A percentile compares a stretch with the other conserved stretches of the same genome.
Evolutionary conservation across 2,329 filamentous ascomycete genomes (phyloP).

Genomic region (Aspergillus candidus): DNA sequence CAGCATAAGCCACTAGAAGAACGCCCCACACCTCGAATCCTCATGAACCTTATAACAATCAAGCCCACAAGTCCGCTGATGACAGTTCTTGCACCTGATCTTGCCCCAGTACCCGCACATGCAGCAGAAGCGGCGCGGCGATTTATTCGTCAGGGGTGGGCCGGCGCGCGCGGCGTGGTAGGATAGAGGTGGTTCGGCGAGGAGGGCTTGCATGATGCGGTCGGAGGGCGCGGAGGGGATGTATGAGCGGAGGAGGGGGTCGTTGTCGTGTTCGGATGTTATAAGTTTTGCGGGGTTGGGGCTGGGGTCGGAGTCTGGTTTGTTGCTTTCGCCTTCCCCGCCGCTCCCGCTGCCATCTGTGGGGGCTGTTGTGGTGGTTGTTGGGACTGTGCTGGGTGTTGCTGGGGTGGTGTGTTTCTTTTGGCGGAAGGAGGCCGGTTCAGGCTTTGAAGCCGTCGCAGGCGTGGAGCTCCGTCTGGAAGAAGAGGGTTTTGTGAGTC

Average conservation of each 20-base stretch:
- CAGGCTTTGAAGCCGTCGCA: conserved; percentile 10
- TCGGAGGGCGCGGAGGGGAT: conserved; percentile 40
- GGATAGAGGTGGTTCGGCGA: conserved; percentile 42
- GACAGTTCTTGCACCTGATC: conserved; percentile 44
- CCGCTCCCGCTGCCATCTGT: conserved; percentile 7
- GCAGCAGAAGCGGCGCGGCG: conserved; percentile 40
- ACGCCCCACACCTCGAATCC: conserved; percentile 41
- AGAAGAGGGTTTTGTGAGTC: conserved; percentile 17
- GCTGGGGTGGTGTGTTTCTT: conserved; percentile 12
- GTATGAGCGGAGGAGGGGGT: conserved; percentile 39
- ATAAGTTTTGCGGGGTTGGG: conserved; percentile 21
- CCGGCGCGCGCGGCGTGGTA: conserved; percentile 42
- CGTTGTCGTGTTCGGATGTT: conserved; percentile 34
- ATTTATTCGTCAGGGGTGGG: conserved; percentile 25
- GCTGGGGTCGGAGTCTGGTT: conserved; percentile 9
- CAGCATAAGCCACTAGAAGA: conserved; percentile 25
- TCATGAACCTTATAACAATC: conserved; percentile 45
- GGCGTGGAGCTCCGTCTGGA: conserved; percentile 26
- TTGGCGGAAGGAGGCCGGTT: conserved; percentile 7
- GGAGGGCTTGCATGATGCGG: conserved; percentile 40
- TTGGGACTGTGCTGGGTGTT: too few relatives aligned
- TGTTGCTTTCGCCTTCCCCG: conserved; percentile 10
- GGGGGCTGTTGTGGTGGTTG: conserved; percentile 1
- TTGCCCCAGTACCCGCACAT: conserved; percentile 49
- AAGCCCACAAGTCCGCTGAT: conserved; percentile 42